Conservation (phyloP, 2,329 filamentous ascomycete genomes). For the Piedraia hortae region DNA sequence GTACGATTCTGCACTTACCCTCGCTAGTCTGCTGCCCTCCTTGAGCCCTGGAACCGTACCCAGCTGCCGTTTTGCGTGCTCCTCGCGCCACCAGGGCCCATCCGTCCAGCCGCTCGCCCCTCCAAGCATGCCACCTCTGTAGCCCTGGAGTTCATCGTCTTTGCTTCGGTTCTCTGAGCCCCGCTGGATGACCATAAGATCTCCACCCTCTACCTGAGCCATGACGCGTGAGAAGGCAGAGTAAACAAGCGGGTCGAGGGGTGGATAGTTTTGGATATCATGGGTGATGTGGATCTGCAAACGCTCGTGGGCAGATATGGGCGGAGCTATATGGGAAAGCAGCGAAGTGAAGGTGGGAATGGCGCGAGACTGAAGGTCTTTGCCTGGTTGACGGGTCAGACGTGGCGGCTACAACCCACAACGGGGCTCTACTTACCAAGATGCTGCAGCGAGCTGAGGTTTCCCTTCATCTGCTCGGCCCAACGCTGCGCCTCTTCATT, state of each 20-base stretch:
- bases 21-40: conserved; percentile 74
- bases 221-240: conserved; percentile 82
- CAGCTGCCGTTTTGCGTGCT: conserved; percentile 36
- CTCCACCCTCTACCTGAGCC: conserved; percentile 95
- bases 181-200: conserved; percentile 78
- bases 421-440: conserved; percentile 35
- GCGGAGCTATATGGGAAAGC: conserved; percentile 79
- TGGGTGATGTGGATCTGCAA: conserved; percentile 94
- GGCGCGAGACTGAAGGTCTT: conserved; percentile 61
- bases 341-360: conserved; percentile 87
- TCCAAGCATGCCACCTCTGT: conserved; percentile 18
- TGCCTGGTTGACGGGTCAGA: conserved; percentile 32
- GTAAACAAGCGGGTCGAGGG: conserved; percentile 77
- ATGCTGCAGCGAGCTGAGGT: conserved; percentile 50
- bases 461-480: conserved; percentile 79
- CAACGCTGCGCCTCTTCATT: conserved; percentile 92
- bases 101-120: conserved; percentile 43
- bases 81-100: conserved; percentile 81
- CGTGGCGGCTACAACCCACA: too few species aligned
- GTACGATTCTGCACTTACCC: conserved; percentile 71
- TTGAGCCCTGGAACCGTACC: conserved; percentile 52
- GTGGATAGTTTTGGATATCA: conserved; percentile 81
- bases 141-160: conserved; percentile 25
- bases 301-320: conserved; percentile 87
- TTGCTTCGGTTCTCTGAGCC: conserved; percentile 56